A percentile compares a stretch with the other conserved stretches of the same genome.
These are phyloP conservation scores for Alternaria gansuensis DNA, from an alignment of 2,329 filamentous ascomycete species.

Conservation along the genomic window DNA sequence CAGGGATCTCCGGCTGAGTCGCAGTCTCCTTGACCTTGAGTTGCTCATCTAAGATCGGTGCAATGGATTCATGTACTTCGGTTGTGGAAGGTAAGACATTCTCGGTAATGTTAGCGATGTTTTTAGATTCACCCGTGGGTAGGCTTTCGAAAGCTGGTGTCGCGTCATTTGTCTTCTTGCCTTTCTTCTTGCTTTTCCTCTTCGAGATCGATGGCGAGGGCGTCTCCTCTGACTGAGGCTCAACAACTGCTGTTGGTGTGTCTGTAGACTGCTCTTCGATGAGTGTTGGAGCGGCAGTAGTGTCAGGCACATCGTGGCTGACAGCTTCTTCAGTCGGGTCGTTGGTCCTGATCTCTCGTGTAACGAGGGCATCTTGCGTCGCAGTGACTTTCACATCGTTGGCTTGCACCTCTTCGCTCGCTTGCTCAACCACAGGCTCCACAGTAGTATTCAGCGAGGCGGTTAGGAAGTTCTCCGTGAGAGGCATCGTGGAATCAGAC, in stretches of 20 bases:
- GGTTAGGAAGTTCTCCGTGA: constrained; percentile 13
- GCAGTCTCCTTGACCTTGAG: constrained; percentile 13
- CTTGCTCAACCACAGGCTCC: constrained; percentile 6
- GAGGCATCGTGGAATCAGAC: constrained; percentile 21
- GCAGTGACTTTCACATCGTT: not conserved
- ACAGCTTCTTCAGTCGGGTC: not conserved
- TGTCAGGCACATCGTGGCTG: not conserved
- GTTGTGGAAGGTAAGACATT: constrained; percentile 1
- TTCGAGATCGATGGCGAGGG: constrained; percentile 21
- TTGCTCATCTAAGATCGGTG: not conserved
- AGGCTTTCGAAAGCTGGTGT: constrained; percentile 25
- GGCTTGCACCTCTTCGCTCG: not conserved
- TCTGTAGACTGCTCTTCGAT: constrained; percentile 12
- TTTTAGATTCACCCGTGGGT: constrained; percentile 13
- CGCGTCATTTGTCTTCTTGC: constrained; percentile 31
- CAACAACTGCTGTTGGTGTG: constrained; percentile 19
- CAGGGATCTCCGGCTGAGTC: constrained; percentile 1
- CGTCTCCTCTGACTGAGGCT: constrained; percentile 17
- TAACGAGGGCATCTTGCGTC: not conserved
- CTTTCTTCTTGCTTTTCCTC: constrained; percentile 43
- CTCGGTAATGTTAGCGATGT: not conserved
- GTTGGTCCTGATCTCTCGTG: not conserved
- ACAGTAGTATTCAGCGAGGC: constrained; percentile 1
- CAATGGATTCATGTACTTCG: not conserved
- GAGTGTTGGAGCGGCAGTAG: constrained; percentile 3